A percentile compares a stretch with the other conserved stretches of the same genome.
phyloP scores from a whole-genome alignment of 1,284 basidiomycete genomes.

The Wolfiporia cocos region DNA sequence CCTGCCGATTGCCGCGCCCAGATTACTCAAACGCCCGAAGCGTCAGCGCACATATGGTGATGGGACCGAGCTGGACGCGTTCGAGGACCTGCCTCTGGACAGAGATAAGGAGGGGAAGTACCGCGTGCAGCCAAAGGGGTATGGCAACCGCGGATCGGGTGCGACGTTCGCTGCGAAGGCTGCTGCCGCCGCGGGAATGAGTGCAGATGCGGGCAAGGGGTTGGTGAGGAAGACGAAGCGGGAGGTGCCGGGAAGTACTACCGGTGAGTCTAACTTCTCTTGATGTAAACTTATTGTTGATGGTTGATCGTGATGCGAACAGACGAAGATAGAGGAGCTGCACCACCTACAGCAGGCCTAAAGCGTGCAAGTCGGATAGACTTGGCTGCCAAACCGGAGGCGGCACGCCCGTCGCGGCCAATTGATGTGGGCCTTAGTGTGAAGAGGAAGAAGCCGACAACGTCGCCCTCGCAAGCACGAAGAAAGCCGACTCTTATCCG shows the following conservation, averaged over 20 bases:
- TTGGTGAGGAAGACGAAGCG: slow-evolving; percentile 44
- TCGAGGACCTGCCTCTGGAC: slow-evolving; percentile 88
- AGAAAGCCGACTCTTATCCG: slow-evolving; percentile 84
- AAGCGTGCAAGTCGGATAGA: slow-evolving; percentile 36
- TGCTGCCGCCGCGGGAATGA: slow-evolving; percentile 24
- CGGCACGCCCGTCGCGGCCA: slow-evolving; percentile 15
- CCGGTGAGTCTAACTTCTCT: slow-evolving; percentile 14
- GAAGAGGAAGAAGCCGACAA: slow-evolving; percentile 49
- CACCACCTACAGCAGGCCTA: slow-evolving; percentile 31
- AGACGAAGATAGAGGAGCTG: slow-evolving; percentile 20
- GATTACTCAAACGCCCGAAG: slow-evolving; percentile 70
- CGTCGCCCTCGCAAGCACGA: slow-evolving; percentile 40
- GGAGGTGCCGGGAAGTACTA: slow-evolving; percentile 28
- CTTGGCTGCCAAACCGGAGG: slow-evolving; percentile 21
- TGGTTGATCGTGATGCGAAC: slow-evolving; percentile 2
- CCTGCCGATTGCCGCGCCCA: slow-evolving; percentile 41
- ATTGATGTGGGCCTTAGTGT: slow-evolving; percentile 29
- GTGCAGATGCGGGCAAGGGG: slow-evolving; percentile 34
- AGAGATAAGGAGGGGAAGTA: slow-evolving; percentile 72
- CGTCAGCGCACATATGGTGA: slow-evolving; percentile 77
- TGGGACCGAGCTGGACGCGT: slow-evolving; percentile 86
- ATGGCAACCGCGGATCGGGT: slow-evolving; percentile 55
- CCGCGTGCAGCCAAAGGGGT: slow-evolving; percentile 62
- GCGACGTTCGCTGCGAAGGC: slow-evolving; percentile 42
- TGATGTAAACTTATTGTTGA: background rate